These are phyloP conservation scores for Microsporum audouinii DNA, from an alignment of 2,329 filamentous ascomycete species.

Conservation along the genomic window DNA sequence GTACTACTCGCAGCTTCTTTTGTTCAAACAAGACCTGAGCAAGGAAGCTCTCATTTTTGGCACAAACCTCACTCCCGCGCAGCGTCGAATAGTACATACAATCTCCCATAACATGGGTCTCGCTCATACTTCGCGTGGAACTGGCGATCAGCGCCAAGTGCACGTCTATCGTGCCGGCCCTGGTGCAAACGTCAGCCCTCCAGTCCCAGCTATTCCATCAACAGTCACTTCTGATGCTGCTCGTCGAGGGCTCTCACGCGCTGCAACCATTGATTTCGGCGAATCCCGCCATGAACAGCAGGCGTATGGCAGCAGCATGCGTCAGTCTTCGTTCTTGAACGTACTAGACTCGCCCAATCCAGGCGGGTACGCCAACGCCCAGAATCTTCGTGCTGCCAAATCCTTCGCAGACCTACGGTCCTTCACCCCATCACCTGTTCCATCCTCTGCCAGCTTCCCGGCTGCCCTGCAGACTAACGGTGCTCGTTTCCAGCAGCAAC, in stretches of 20 bases:
- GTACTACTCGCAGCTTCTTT: constrained; percentile 78
- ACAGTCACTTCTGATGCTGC: constrained; percentile 61
- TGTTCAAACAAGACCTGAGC: constrained; percentile 71
- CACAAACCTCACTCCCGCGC: constrained; percentile 63
- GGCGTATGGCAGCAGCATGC: constrained; percentile 59
- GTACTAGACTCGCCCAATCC: constrained; percentile 61
- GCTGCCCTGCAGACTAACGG: constrained; percentile 54
- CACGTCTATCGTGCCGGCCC: constrained; percentile 61
- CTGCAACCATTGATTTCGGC: constrained; percentile 95
- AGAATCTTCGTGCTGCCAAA: constrained; percentile 84
- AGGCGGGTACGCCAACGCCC: constrained; percentile 52
- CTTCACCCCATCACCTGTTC: constrained; percentile 85
- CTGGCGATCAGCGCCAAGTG: constrained; percentile 76
- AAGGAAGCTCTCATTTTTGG: constrained; percentile 80
- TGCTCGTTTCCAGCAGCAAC: constrained; percentile 41
- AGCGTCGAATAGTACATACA: constrained; percentile 84
- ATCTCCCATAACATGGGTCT: constrained; percentile 91
- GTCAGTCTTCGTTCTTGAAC: constrained; percentile 71
- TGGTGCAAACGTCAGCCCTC: constrained; percentile 47
- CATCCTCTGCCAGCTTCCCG: constrained; percentile 79
- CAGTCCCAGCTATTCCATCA: constrained; percentile 49
- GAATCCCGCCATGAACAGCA: constrained; percentile 55
- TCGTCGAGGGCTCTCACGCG: constrained; percentile 75
- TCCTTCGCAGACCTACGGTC: constrained; percentile 93
- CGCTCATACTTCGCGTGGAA: constrained; percentile 79